Percentiles rank a stretch among this genome's conserved stretches.
Conservation (phyloP, 306 rosid species). For the Calophaca sinica region DNA sequence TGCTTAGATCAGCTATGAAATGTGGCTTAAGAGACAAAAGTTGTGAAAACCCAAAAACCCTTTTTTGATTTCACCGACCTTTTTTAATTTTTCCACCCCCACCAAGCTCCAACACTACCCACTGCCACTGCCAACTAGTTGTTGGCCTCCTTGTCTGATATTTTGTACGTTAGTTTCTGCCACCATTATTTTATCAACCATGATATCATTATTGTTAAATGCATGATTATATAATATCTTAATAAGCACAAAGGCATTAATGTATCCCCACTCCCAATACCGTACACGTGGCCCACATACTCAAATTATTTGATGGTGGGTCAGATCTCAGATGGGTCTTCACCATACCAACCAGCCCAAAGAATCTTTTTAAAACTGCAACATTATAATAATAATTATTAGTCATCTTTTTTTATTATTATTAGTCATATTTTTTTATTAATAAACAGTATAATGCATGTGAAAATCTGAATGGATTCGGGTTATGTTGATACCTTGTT, state of each 20-base stretch:
- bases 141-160: conserved; percentile 53
- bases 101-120: conserved; percentile 49
- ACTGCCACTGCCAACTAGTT: conserved; percentile 50
- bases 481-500: conserved; percentile 41
- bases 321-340: conserved; percentile 49
- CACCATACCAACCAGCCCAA: conserved; percentile 46
- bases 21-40: conserved; percentile 53
- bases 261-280: conserved; percentile 49
- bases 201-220: conserved; percentile 53
- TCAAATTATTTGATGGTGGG: conserved; percentile 60
- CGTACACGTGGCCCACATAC: conserved; percentile 74
- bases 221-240: conserved; percentile 55
- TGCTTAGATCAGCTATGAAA: conserved; percentile 62
- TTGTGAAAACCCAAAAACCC: conserved; percentile 38
- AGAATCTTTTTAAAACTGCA: conserved; percentile 45
- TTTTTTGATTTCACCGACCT: conserved; percentile 50
- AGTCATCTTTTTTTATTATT: neutral
- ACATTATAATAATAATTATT: conserved; percentile 37
- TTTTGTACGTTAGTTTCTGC: conserved; percentile 59
- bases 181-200: conserved; percentile 51
- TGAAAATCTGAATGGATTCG: conserved; percentile 55
- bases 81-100: conserved; percentile 17
- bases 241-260: conserved; percentile 47
- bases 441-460: conserved; percentile 63
- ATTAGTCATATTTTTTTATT: conserved; percentile 26